Evolutionary conservation across 352 stramenopile genomes (phyloP).

Genomic region (Phytophthora palmivora): DNA sequence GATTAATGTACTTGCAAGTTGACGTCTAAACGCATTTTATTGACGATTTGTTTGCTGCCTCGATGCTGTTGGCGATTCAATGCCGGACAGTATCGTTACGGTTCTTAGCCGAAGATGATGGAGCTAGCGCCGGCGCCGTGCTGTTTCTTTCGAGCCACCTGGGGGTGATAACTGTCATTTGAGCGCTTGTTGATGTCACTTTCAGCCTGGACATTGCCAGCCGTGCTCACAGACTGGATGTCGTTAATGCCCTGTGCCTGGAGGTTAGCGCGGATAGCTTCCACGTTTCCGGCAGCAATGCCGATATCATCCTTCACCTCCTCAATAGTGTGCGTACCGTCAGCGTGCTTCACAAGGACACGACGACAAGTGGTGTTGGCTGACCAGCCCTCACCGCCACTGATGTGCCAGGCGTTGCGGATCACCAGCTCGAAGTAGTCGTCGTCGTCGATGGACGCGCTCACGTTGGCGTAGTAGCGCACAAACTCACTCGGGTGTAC

Average conservation of each 20-base stretch:
- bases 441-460: constrained; percentile 90
- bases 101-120: constrained; percentile 80
- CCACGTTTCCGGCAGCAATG: constrained; percentile 69
- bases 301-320: constrained; percentile 89
- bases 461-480: constrained; percentile 92
- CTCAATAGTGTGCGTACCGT: constrained; percentile 83
- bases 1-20: neutral
- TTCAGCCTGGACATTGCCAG: constrained; percentile 56
- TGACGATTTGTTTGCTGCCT: neutral
- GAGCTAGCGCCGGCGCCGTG: constrained; percentile 77
- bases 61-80: too few relatives aligned
- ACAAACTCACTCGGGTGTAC: constrained; percentile 88
- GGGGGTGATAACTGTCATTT: constrained; percentile 55
- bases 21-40: constrained; percentile 20
- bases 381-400: constrained; percentile 79
- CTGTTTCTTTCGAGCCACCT: constrained; percentile 80
- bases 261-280: constrained; percentile 81
- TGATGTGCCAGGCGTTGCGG: constrained; percentile 89
- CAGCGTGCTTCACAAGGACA: constrained; percentile 87
- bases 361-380: constrained; percentile 89
- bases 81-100: neutral
- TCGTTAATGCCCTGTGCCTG: constrained; percentile 72
- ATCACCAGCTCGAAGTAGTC: constrained; percentile 96
- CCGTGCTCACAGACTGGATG: constrained; percentile 51
- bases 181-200: constrained; percentile 64